Conservation (phyloP, 2,329 filamentous ascomycete genomes). For the Fulvia fulva region DNA sequence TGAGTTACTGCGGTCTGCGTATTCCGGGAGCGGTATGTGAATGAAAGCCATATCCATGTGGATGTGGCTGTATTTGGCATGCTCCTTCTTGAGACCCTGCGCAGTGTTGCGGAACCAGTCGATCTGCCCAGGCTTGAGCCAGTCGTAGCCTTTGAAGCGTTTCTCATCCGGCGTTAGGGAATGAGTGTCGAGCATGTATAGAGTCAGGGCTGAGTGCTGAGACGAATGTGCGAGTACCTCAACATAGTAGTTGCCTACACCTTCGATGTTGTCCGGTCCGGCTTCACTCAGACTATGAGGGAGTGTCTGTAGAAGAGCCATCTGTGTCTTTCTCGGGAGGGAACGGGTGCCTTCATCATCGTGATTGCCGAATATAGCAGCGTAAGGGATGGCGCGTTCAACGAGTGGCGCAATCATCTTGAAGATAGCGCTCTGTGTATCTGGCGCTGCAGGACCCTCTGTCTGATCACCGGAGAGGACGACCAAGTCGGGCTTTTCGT, state of each 20-base stretch:
- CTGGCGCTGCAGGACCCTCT: slow-evolving; percentile 87
- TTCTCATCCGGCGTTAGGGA: slow-evolving; percentile 86
- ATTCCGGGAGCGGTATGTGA: slow-evolving; percentile 93
- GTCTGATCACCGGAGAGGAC: slow-evolving; percentile 92
- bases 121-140: slow-evolving; percentile 92
- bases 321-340: slow-evolving; percentile 70
- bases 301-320: slow-evolving; percentile 79
- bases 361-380: slow-evolving; percentile 94
- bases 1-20: slow-evolving; percentile 58
- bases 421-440: slow-evolving; percentile 89
- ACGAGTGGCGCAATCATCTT: slow-evolving; percentile 85
- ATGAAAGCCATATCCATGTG: slow-evolving; percentile 97
- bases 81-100: slow-evolving; percentile 61
- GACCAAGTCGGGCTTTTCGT: slow-evolving; percentile 90
- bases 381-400: slow-evolving; percentile 84
- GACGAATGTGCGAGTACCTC: slow-evolving; percentile 82
- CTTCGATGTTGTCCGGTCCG: slow-evolving; percentile 78
- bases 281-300: slow-evolving; percentile 85
- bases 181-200: slow-evolving; percentile 95
- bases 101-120: slow-evolving; percentile 87
- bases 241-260: slow-evolving; percentile 90
- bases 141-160: slow-evolving; percentile 90
- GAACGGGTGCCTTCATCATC: slow-evolving; percentile 70
- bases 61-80: slow-evolving; percentile 77
- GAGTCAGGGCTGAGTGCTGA: slow-evolving; percentile 82